Evolutionary conservation across 2,329 filamentous ascomycete genomes (phyloP).

Genomic region (Neonectria hederae): DNA sequence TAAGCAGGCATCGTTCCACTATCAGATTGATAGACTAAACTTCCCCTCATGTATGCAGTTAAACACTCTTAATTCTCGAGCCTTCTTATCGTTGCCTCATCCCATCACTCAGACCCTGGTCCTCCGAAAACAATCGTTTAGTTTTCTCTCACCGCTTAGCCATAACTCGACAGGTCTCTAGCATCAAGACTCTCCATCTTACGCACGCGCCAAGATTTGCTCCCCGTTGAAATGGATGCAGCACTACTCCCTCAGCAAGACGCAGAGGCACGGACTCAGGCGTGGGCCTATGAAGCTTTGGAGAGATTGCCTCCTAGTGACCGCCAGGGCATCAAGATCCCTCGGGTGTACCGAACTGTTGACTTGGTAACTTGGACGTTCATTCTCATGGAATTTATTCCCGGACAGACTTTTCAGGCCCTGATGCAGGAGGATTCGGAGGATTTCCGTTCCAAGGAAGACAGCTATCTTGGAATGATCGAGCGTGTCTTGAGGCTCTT

Average conservation of each 20-base stretch:
- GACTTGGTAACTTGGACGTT: background rate
- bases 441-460: background rate
- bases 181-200: background rate
- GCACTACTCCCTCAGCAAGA: background rate
- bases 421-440: background rate
- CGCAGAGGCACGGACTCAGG: background rate
- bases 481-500: background rate
- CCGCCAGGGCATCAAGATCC: constrained; percentile 7
- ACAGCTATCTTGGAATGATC: background rate
- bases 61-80: background rate
- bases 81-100: background rate
- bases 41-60: no score
- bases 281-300: background rate
- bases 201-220: background rate
- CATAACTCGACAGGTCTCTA: background rate
- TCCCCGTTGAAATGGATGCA: background rate
- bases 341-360: constrained; percentile 7
- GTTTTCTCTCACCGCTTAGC: no score
- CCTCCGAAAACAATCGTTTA: no score
- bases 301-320: background rate
- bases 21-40: no score
- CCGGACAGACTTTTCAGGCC: background rate
- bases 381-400: constrained; percentile 12
- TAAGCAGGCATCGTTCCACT: background rate
- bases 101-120: no score